These are phyloP conservation scores for Tolypocladium paradoxum DNA, from an alignment of 2,329 filamentous ascomycete genomes.

Conservation along the genomic window DNA sequence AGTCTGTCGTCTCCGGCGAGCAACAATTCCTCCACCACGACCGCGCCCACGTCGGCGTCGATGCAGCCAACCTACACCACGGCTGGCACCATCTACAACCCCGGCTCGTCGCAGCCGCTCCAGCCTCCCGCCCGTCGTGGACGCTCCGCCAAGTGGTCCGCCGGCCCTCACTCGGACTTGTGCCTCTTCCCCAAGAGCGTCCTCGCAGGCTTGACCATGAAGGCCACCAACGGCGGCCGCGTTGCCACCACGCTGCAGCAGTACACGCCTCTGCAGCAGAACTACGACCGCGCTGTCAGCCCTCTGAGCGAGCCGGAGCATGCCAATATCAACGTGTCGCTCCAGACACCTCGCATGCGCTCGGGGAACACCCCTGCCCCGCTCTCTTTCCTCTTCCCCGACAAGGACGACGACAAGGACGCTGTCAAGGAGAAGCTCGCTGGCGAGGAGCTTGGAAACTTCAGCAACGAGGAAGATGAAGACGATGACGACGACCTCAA, in stretches of 20 bases:
- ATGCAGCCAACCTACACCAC: conserved; percentile 40
- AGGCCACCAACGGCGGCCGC: conserved; percentile 7
- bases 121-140: conserved; percentile 41
- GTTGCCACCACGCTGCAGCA: conserved; percentile 16
- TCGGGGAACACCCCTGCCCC: conserved; percentile 14
- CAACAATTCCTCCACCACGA: conserved; percentile 11
- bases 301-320: conserved; percentile 20
- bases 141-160: conserved; percentile 31
- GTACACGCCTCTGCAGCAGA: conserved; percentile 43
- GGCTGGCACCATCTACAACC: conserved; percentile 45
- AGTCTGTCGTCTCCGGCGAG: conserved; percentile 12
- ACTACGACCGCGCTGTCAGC: conserved; percentile 39
- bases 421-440: conserved; percentile 10
- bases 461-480: conserved; percentile 16
- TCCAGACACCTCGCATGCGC: conserved; percentile 14
- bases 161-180: conserved; percentile 18
- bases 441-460: conserved; percentile 6
- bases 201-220: conserved; percentile 24
- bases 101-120: conserved; percentile 31
- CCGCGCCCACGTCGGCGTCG: conserved; percentile 9
- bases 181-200: conserved; percentile 25
- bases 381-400: conserved; percentile 8
- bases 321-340: conserved; percentile 13
- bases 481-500: conserved; percentile 17
- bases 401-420: conserved; percentile 8